phyloP scores from a whole-genome alignment of 2,329 filamentous ascomycete genomes.

The Apiospora kogelbergensis region DNA sequence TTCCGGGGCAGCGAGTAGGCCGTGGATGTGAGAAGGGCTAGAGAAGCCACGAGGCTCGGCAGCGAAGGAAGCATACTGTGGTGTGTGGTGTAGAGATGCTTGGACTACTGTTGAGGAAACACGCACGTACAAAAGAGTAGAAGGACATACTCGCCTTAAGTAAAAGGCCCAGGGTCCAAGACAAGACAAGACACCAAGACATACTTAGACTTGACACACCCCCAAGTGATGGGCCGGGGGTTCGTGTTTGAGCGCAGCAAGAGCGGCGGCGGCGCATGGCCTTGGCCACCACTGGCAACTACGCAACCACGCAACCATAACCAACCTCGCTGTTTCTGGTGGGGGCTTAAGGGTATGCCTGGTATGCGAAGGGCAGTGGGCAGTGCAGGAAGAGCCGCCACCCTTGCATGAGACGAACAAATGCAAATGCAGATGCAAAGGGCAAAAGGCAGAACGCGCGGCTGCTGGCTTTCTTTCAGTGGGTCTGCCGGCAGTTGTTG shows the following conservation, averaged over 20 bases:
- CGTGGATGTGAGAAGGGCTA: conserved; percentile 24
- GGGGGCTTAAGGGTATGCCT: background rate
- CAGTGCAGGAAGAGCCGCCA: background rate
- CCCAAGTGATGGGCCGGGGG: background rate
- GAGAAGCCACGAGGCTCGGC: conserved; percentile 23
- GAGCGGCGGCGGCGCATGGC: background rate
- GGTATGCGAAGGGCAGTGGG: background rate
- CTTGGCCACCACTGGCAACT: conserved; percentile 1
- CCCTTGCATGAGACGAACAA: too few relatives aligned
- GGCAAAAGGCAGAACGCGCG: background rate
- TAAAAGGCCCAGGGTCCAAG: background rate
- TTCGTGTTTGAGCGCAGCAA: background rate
- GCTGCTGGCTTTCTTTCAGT: background rate
- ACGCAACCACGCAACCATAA: background rate
- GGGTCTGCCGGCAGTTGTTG: background rate
- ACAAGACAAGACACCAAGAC: background rate
- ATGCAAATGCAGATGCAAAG: background rate
- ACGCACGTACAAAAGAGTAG: background rate
- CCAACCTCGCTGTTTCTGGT: background rate
- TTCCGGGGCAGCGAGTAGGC: conserved; percentile 21
- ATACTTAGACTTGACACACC: background rate
- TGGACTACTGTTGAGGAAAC: background rate
- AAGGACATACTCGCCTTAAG: conserved; percentile 2
- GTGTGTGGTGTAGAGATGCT: background rate
- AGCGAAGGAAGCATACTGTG: conserved; percentile 27